These are phyloP conservation scores for Zelopaecilomyces penicillatus DNA, from an alignment of 2,329 filamentous ascomycete genomes.

Conservation along the genomic window DNA sequence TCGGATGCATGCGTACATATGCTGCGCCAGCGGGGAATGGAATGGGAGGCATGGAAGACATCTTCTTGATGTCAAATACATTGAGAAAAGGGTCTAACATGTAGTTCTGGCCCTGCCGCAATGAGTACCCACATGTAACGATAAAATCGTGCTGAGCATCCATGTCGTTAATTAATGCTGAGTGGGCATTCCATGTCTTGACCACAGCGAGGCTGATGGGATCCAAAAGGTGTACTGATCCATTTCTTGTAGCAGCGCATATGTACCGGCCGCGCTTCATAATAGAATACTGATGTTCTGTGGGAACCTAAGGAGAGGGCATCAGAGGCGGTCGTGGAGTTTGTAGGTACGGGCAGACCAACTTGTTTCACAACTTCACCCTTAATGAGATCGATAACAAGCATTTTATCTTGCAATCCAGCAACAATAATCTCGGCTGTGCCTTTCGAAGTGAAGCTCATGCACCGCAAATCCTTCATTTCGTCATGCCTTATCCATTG, in stretches of 20 bases:
- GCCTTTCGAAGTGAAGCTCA: conserved; percentile 87
- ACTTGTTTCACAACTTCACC: conserved; percentile 63
- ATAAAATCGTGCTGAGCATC: conserved; percentile 93
- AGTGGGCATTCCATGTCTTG: conserved; percentile 86
- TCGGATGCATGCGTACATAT: conserved; percentile 92
- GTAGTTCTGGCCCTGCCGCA: conserved; percentile 62
- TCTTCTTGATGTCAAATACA: conserved; percentile 89
- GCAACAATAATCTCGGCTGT: conserved; percentile 79
- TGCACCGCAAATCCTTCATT: conserved; percentile 84
- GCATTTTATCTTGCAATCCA: conserved; percentile 79
- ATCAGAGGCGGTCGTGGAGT: no score
- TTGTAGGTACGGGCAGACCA: background rate
- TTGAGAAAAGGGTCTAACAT: conserved; percentile 91
- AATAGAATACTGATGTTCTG: conserved; percentile 72
- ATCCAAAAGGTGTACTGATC: conserved; percentile 80
- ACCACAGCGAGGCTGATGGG: conserved; percentile 67
- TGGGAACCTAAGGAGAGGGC: conserved; percentile 44
- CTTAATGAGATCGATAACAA: conserved; percentile 62
- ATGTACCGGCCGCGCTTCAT: conserved; percentile 90
- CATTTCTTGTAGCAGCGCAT: conserved; percentile 78
- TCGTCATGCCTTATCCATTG: conserved; percentile 49
- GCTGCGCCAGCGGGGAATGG: conserved; percentile 88
- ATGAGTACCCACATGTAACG: conserved; percentile 88
- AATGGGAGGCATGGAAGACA: conserved; percentile 80
- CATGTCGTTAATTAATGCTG: conserved; percentile 88